These are phyloP conservation scores for Nannochloropsis salina DNA, from an alignment of 108 stramenopile species.

Conservation along the genomic window DNA sequence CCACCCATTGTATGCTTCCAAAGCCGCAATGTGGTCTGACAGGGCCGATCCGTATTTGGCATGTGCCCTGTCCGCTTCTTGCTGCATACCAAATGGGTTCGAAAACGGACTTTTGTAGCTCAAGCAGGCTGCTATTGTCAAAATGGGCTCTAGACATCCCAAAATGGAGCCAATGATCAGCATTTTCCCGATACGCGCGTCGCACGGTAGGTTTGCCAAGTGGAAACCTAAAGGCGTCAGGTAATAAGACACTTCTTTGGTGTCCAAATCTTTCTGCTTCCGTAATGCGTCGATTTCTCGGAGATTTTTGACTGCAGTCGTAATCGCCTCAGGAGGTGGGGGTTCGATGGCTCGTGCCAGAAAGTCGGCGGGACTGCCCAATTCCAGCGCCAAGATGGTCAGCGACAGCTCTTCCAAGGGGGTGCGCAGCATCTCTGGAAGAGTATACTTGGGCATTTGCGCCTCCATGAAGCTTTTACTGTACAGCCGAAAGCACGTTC, in stretches of 20 bases:
- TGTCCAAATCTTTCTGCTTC: neutral
- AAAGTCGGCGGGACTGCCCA: conserved; percentile 59
- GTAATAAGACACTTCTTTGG: neutral
- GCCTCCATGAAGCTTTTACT: conserved; percentile 28
- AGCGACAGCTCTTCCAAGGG: conserved; percentile 74
- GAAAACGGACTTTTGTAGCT: conserved; percentile 39
- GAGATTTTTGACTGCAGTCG: conserved; percentile 43
- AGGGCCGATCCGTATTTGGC: conserved; percentile 57
- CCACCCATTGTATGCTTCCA: conserved; percentile 72
- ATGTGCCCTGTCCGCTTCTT: conserved; percentile 71
- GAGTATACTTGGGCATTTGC: conserved; percentile 60
- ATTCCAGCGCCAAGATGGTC: conserved; percentile 62
- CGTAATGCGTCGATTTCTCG: conserved; percentile 44
- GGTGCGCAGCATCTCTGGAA: conserved; percentile 82
- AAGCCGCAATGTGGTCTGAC: conserved; percentile 77
- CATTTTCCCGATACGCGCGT: conserved; percentile 74
- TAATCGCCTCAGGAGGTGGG: conserved; percentile 58
- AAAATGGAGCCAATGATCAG: conserved; percentile 65
- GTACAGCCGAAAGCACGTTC: conserved; percentile 77
- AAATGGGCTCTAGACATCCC: conserved; percentile 64
- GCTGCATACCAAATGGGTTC: conserved; percentile 45
- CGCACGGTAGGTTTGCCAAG: conserved; percentile 76
- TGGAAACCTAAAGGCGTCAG: conserved; percentile 82
- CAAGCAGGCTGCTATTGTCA: conserved; percentile 68
- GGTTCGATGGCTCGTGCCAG: conserved; percentile 83